Base-by-base conservation (phyloP, 805 yeast genomes). In the Metschnikowia bowlesiae region DNA sequence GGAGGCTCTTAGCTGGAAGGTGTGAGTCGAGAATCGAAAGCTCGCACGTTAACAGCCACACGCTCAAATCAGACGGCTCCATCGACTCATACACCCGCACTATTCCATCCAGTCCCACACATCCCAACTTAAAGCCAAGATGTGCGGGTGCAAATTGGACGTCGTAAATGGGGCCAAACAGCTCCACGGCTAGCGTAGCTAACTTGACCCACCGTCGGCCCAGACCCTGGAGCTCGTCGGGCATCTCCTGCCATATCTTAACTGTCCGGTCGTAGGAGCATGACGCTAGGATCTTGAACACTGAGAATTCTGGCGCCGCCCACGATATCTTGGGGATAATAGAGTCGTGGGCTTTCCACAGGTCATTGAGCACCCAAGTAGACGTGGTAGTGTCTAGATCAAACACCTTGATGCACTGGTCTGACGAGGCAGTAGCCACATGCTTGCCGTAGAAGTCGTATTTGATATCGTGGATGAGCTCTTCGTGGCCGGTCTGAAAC, bases 271-370 rank as follows among this genome's bases (percentile, higher is more conserved):
- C 99, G 66, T 86, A 89, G 1, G 97, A 88, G 34, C 91, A 90
- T 28, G 94, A 82, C 1, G 96, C 96, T 26, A 94, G 67, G 3
- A 94, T 73, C 62, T 88, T 88, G 8, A 96, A 95, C 52, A 69
- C 67, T 28, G 71, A 67, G 67, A 83, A 90, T 66, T 92, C 95
- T 1, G 99, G 99, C 46, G 89, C 86, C 0, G 98, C 97, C 95
- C 97, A 94, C 43, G 83, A 82, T 8, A 94, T 75, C 57, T 85
- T 81, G 18, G 89, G 87, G 28, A 94, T 81, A 51, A 90, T 81
- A 7, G 96, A 83, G 60, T 94, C 97, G 64, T 94, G 99, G 0
- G 98, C 98, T 57, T 87, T 87, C 95, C 97, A 94, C 44, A 87
- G 83, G 67, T 92, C 97, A 61, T 85, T 84, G 49, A 88, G 69